A percentile compares a stretch with the other conserved stretches of the same genome.
Conservation (phyloP, 2,329 filamentous ascomycete genomes). For the Cucurbitaria berberidis region DNA sequence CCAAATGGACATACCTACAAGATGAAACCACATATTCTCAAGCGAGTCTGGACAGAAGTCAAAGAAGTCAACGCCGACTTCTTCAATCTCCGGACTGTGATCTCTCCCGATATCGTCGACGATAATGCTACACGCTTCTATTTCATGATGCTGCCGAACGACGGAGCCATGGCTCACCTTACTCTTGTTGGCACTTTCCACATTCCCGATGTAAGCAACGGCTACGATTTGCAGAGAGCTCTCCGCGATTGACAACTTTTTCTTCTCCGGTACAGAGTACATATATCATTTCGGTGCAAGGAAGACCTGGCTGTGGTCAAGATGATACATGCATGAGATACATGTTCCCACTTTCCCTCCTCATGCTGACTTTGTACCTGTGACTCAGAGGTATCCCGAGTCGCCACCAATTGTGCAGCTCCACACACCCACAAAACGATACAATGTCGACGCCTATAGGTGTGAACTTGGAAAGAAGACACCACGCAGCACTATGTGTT, state of each 20-base stretch:
- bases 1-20: not conserved
- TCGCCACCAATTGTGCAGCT: slow-evolving; percentile 9
- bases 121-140: slow-evolving; percentile 8
- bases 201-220: slow-evolving; percentile 3
- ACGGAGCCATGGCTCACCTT: slow-evolving; percentile 10
- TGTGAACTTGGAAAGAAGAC: not conserved
- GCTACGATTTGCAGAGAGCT: too few relatives aligned
- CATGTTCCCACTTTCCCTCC: too few relatives aligned
- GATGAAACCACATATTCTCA: not conserved
- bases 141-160: slow-evolving; percentile 11
- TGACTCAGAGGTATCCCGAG: slow-evolving; percentile 2
- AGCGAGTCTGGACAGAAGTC: slow-evolving; percentile 8
- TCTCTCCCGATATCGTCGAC: slow-evolving; percentile 1
- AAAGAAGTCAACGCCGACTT: slow-evolving; percentile 8
- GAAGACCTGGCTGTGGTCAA: too few relatives aligned
- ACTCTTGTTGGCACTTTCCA: slow-evolving; percentile 9
- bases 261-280: not conserved
- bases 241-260: too few relatives aligned
- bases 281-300: not conserved
- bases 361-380: too few relatives aligned
- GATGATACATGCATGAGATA: too few relatives aligned
- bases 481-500: slow-evolving; percentile 10
- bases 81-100: slow-evolving; percentile 7
- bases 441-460: slow-evolving; percentile 6
- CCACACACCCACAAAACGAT: slow-evolving; percentile 8